Evolutionary conservation across 2,329 filamentous ascomycete species (phyloP), one percentile per base, ranked within the genome.

Genomic region (Sporothrix curviconia): DNA sequence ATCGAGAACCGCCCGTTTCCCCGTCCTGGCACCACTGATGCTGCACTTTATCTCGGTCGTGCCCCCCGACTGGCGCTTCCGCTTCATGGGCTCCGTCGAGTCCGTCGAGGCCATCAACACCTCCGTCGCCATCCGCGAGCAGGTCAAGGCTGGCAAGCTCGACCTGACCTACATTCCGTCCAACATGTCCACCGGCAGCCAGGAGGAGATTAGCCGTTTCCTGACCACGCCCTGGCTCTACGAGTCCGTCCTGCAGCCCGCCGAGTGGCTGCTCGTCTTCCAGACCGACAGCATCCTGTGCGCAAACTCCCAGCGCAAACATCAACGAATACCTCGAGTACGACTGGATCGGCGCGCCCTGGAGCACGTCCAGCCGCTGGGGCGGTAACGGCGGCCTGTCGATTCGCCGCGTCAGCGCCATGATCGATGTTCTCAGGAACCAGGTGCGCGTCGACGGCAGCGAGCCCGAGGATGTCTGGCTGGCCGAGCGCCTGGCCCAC

Each of bases 21-120:
- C 78, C 3, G 69, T 76, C 60, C 73, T 83, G 42, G 78, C 78
- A 3, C 79, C 80, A 1, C 70, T 81, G 39, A 70, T 81, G 66
- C 71, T 82, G 24, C 79, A 82, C 65, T 80, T 82, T 69, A 81
- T 81, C 62, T 71, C 76, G 4, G 77, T 82, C 19, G 75, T 82
- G 2, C 79, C 79, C 4, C 75, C 78, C 1, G 78, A 82, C 68
- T 83, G 80, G 80, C 75, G 74, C 30, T 80, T 81, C 69, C 73
- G 74, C 40, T 81, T 81, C 71, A 79, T 81, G 73, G 79, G 79
- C 55, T 79, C 76, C 14, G 30, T 66, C 22, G 71, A 73, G 52
- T 77, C 75, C 7, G 74, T 81, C 28, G 68, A 69, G 36, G 64
- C 64, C 60, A 65, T 81, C 64, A 79, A 79, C 66, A 49, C 63